Evolutionary conservation across 768 basidiomycete genomes (phyloP).

Genomic region (Pleurotus giganteus): DNA sequence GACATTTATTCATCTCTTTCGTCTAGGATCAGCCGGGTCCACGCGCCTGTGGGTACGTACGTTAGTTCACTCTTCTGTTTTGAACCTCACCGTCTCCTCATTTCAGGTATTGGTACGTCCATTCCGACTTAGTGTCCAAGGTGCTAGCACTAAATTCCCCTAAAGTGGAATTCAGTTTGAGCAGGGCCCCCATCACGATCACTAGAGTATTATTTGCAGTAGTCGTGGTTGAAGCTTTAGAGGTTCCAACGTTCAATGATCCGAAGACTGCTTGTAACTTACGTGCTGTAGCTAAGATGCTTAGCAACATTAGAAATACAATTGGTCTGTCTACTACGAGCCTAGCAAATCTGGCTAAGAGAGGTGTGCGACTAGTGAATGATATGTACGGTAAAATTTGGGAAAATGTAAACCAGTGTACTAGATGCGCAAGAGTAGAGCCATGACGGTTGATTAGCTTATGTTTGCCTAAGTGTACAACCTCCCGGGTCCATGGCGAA

Average conservation of each 20-base stretch:
- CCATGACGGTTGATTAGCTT: conserved; percentile 33
- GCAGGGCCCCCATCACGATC: conserved; percentile 77
- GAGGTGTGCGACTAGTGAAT: conserved; percentile 41
- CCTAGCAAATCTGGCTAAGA: conserved; percentile 42
- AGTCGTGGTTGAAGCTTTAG: no score
- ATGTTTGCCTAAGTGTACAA: conserved; percentile 37
- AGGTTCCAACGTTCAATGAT: no score
- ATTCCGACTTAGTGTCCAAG: neutral
- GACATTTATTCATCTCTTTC: neutral
- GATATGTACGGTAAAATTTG: conserved; percentile 36
- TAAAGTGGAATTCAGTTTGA: conserved; percentile 86
- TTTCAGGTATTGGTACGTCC: conserved; percentile 46
- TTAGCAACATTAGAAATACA: conserved; percentile 52
- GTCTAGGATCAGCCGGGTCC: conserved; percentile 86
- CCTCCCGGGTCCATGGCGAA: conserved; percentile 39
- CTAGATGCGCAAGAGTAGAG: conserved; percentile 22
- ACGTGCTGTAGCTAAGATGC: neutral
- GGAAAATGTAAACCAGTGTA: conserved; percentile 12
- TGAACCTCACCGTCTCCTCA: conserved; percentile 5
- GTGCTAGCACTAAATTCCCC: conserved; percentile 12
- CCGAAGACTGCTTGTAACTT: neutral
- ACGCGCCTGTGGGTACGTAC: conserved; percentile 83
- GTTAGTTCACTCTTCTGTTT: conserved; percentile 10
- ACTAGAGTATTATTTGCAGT: conserved; percentile 20
- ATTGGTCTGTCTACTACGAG: conserved; percentile 48